Conservation (phyloP, 805 yeast genomes). For the Trichomonascus vanleenenianus region DNA sequence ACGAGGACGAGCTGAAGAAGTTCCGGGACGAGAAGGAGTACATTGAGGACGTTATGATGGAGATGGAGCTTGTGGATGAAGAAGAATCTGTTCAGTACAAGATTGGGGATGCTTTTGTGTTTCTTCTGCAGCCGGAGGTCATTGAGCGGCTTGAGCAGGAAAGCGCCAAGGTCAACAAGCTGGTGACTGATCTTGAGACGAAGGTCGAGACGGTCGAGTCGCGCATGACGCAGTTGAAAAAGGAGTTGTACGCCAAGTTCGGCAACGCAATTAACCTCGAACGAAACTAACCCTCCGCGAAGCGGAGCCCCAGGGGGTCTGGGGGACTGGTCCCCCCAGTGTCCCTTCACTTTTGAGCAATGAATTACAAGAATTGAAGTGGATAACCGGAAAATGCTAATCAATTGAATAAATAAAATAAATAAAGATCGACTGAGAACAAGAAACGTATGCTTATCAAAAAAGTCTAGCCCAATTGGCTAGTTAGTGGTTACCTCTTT, state of each 20-base stretch:
- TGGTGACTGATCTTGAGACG: constrained; percentile 40
- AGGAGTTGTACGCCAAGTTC: constrained; percentile 75
- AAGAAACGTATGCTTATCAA: too few relatives aligned
- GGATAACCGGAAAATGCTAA: too few relatives aligned
- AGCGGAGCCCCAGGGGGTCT: not conserved
- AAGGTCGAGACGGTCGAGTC: constrained; percentile 46
- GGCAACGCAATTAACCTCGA: constrained; percentile 87
- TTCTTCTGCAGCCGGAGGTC: constrained; percentile 57
- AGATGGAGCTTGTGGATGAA: constrained; percentile 74
- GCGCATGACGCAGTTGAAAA: constrained; percentile 54
- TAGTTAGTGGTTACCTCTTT: constrained; percentile 26
- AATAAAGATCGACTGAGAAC: not conserved
- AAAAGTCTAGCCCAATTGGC: too few relatives aligned
- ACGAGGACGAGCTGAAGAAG: constrained; percentile 41
- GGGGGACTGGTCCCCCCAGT: not conserved
- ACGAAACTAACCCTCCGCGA: constrained; percentile 31
- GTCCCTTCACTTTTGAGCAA: not conserved
- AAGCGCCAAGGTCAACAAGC: constrained; percentile 42
- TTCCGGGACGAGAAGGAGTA: constrained; percentile 72
- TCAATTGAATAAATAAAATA: not conserved
- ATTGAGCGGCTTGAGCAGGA: constrained; percentile 61
- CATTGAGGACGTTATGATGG: constrained; percentile 76
- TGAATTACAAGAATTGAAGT: too few relatives aligned
- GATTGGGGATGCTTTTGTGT: constrained; percentile 74
- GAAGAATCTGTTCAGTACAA: constrained; percentile 47